Evolutionary conservation across 140 eudicot species (phyloP).

Genomic region (Ambrosia hybrid): DNA sequence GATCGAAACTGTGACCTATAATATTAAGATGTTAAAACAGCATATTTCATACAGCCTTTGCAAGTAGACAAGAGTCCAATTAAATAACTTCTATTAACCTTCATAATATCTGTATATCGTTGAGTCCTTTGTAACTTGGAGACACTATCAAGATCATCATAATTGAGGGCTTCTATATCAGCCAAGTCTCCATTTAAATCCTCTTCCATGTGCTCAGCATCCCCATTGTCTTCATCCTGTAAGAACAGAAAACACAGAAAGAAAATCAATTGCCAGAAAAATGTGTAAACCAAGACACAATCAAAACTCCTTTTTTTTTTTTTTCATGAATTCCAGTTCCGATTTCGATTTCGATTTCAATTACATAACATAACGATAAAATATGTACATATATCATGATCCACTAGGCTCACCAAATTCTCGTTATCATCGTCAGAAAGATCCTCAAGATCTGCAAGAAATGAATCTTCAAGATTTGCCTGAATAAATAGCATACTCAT

Average conservation of each 20-base stretch:
- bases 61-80: background rate
- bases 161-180: slow-evolving; percentile 70
- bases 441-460: slow-evolving; percentile 85
- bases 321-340: background rate
- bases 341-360: background rate
- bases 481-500: slow-evolving; percentile 25
- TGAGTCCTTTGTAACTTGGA: slow-evolving; percentile 74
- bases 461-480: slow-evolving; percentile 55
- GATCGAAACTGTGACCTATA: background rate
- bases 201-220: slow-evolving; percentile 73
- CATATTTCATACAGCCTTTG: background rate
- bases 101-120: slow-evolving; percentile 70
- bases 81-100: slow-evolving; percentile 39
- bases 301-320: too few relatives aligned
- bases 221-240: slow-evolving; percentile 57
- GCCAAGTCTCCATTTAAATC: slow-evolving; percentile 66
- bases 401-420: slow-evolving; percentile 43
- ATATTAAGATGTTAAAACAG: background rate
- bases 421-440: slow-evolving; percentile 86
- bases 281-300: background rate
- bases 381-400: background rate
- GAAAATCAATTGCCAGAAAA: background rate
- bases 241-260: slow-evolving; percentile 39
- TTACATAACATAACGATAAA: background rate
- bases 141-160: slow-evolving; percentile 79